Base-by-base conservation (phyloP, 495 filamentous ascomycete genomes). In the Daldinia bambusicola region DNA sequence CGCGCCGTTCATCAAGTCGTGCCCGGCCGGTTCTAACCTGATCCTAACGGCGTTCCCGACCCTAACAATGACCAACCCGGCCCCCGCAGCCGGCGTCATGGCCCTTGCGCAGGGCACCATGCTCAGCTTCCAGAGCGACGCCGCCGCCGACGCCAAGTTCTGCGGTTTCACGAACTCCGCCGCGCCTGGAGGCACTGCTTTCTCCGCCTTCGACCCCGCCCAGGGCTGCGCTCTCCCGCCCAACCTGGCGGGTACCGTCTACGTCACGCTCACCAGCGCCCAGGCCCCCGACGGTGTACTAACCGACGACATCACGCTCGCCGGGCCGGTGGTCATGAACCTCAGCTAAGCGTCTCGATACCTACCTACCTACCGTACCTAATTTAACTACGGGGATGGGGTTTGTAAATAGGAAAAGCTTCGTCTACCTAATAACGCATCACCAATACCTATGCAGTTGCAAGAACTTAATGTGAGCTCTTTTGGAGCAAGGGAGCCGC, bases 1-100 rank as follows among this genome's bases (percentile, higher is more conserved):
- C 61, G 84, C 87, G n/a, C 81, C 83, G 36, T 90, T 90, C 82
- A 89, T 90, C 78, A 63, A 71, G 52, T 83, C 81, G 43, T 90
- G 88, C 81, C 88, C 88, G 7, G 76, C 76, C 14, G 87, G 85
- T 57, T 83, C 81, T 71, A 84, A 85, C 75, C 80, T 90, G n/a
- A 80, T 83, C 67, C 77, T 90, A 37, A 81, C 76, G 6, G 78
- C 87, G 16, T 88, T 89, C 84, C 86, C 88, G 2, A 76, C 84
- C 14, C 82, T 90, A 41, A 76, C 81, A 52, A 81, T 89, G 73
- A 78, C 82, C 43, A 78, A 77, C 51, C 80, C 85, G 36, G 79
- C 78, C 38, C 67, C 77, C 37, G 82, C 84, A 22, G 67, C 73
- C 8, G 79, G 83, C 22, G 83, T 85, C 50, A 78, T 81, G 61